Conservation (phyloP, 108 stramenopile genomes). For the Nannochloropsis oceanica region DNA sequence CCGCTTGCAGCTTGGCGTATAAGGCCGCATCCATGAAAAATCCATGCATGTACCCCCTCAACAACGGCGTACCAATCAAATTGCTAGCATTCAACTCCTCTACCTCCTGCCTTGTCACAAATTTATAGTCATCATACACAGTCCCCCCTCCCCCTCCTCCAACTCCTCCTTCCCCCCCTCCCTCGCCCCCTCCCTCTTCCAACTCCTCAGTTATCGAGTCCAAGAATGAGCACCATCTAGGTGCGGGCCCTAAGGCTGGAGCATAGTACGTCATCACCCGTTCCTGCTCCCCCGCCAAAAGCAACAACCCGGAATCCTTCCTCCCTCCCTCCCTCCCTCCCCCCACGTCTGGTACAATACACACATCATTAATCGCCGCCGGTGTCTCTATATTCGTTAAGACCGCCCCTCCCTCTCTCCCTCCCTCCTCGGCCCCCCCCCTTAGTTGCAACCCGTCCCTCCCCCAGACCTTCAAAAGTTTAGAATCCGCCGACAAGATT, state of each 20-base stretch:
- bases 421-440: constrained; percentile 5
- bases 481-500: background rate
- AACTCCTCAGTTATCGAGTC: constrained; percentile 96
- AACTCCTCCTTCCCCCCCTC: constrained; percentile 21
- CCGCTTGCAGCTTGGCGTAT: constrained; percentile 67
- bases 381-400: constrained; percentile 83
- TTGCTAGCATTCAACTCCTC: constrained; percentile 80
- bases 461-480: background rate
- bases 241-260: constrained; percentile 84
- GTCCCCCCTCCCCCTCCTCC: constrained; percentile 41
- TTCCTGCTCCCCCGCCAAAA: constrained; percentile 81
- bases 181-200: constrained; percentile 62
- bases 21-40: constrained; percentile 93
- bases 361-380: constrained; percentile 70
- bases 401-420: constrained; percentile 48
- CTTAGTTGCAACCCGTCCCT: background rate
- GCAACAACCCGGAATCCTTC: constrained; percentile 69
- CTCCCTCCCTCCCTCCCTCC: constrained; percentile 11
- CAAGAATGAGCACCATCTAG: constrained; percentile 93
- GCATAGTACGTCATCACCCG: constrained; percentile 84
- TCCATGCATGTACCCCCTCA: constrained; percentile 97
- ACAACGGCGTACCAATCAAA: constrained; percentile 81
- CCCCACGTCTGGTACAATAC: constrained; percentile 39
- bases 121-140: constrained; percentile 97
- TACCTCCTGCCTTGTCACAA: constrained; percentile 70